phyloP scores from a whole-genome alignment of 129 eudicot genomes.

The Artemisia argyi region DNA sequence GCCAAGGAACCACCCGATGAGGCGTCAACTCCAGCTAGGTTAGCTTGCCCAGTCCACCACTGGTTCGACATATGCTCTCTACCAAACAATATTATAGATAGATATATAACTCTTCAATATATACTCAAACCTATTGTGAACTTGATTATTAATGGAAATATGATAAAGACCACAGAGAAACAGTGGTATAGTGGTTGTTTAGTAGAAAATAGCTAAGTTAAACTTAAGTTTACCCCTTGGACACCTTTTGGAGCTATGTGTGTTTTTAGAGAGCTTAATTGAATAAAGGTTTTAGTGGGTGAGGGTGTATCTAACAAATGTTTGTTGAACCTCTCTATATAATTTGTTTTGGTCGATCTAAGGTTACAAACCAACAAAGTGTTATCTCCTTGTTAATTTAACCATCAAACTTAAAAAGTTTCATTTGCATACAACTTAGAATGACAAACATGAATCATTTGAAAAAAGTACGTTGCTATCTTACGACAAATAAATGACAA shows the following conservation, averaged over 20 bases:
- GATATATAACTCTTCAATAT: not conserved
- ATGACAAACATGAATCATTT: no score
- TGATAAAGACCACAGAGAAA: conserved; percentile 10
- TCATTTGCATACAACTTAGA: no score
- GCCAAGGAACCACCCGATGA: conserved; percentile 29
- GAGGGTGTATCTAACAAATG: conserved; percentile 25
- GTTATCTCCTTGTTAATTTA: no score
- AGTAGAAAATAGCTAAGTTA: conserved; percentile 8
- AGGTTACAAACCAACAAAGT: no score
- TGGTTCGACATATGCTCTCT: conserved; percentile 47
- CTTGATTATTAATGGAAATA: conserved; percentile 2
- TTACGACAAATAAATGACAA: no score
- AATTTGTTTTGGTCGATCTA: not conserved
- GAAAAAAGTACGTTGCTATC: no score
- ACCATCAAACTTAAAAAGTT: no score
- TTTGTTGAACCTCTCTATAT: not conserved
- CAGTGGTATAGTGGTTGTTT: not conserved
- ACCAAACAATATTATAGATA: not conserved
- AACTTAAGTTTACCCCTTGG: conserved; percentile 23
- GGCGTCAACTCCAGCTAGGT: conserved; percentile 38
- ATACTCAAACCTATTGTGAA: not conserved
- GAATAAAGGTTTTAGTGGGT: conserved; percentile 30
- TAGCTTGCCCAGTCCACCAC: conserved; percentile 64
- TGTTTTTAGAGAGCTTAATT: conserved; percentile 22
- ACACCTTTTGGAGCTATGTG: conserved; percentile 34